Percentiles rank a stretch among this genome's conserved stretches.
These are phyloP conservation scores for Bremia lactucae DNA, from an alignment of 352 stramenopile genomes.

Conservation along the genomic window DNA sequence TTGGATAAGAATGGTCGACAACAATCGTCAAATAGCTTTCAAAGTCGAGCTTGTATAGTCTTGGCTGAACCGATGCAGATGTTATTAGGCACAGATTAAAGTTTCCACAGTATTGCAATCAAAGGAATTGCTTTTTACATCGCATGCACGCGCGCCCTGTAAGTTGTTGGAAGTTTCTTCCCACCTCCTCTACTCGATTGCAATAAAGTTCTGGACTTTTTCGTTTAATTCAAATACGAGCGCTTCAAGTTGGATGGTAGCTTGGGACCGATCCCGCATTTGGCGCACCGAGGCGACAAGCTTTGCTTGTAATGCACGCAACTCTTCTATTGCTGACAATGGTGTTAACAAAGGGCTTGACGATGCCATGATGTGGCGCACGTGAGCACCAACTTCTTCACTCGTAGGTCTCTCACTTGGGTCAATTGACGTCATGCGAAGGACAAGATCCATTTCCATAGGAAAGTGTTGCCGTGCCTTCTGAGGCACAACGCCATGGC, in stretches of 20 bases:
- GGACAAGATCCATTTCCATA: constrained; percentile 59
- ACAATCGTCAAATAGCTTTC: too few species aligned
- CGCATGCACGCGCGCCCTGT: too few species aligned
- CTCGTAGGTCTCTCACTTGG: constrained; percentile 47
- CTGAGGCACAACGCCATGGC: constrained; percentile 69
- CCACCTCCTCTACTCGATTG: too few species aligned
- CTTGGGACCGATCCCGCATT: constrained; percentile 49
- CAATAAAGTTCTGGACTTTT: constrained; percentile 59
- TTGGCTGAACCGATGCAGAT: too few species aligned
- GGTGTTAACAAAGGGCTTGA: constrained; percentile 22
- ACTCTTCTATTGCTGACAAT: constrained; percentile 45
- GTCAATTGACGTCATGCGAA: constrained; percentile 69
- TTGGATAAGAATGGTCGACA: too few species aligned
- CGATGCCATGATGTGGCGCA: constrained; percentile 33
- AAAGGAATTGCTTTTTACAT: too few species aligned
- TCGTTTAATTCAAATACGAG: constrained; percentile 58
- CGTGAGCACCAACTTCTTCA: constrained; percentile 48
- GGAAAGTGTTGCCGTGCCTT: constrained; percentile 48
- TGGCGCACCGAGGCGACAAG: constrained; percentile 42
- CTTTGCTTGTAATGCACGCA: constrained; percentile 50
- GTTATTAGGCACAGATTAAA: too few species aligned
- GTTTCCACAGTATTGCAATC: too few species aligned
- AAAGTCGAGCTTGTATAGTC: too few species aligned
- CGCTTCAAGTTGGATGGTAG: constrained; percentile 43
- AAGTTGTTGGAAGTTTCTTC: too few species aligned